Percentiles rank a stretch among this genome's conserved stretches.
Evolutionary conservation across 164 flowering plant species (phyloP).

Genomic region (Platanus orientalis): DNA sequence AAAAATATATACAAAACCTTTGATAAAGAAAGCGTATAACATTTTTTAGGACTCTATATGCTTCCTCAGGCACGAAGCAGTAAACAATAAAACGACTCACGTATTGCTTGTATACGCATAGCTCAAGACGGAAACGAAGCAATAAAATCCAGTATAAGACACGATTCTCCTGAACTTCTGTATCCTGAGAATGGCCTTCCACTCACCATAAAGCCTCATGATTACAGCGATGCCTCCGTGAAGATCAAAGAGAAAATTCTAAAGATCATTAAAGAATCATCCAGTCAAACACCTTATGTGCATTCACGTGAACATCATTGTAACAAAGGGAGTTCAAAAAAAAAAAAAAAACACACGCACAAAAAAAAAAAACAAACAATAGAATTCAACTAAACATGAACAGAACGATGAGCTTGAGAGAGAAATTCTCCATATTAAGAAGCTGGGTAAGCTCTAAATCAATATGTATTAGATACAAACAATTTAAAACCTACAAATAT

Average conservation of each 20-base stretch:
- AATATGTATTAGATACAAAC: too few species aligned
- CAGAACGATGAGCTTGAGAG: too few species aligned
- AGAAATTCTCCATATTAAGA: too few species aligned
- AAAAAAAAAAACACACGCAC: too few species aligned
- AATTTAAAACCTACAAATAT: too few species aligned
- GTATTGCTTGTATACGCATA: slow-evolving; percentile 75
- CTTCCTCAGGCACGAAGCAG: not conserved
- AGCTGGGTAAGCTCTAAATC: too few species aligned
- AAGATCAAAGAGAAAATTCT: not conserved
- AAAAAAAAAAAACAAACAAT: too few species aligned
- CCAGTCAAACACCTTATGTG: not conserved
- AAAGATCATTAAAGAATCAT: not conserved
- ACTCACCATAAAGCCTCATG: slow-evolving; percentile 42
- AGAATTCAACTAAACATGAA: too few species aligned
- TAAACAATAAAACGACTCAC: slow-evolving; percentile 37
- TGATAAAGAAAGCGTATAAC: slow-evolving; percentile 1
- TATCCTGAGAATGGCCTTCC: slow-evolving; percentile 56
- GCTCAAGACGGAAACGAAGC: slow-evolving; percentile 44
- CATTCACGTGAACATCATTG: too few species aligned
- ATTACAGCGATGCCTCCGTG: not conserved
- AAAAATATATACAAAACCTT: not conserved
- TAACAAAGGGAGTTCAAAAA: too few species aligned
- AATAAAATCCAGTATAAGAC: slow-evolving; percentile 61
- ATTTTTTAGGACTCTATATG: not conserved
- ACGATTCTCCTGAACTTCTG: slow-evolving; percentile 72